phyloP scores from a whole-genome alignment of 2,329 filamentous ascomycete genomes.

The Cladorrhinum sp. region DNA sequence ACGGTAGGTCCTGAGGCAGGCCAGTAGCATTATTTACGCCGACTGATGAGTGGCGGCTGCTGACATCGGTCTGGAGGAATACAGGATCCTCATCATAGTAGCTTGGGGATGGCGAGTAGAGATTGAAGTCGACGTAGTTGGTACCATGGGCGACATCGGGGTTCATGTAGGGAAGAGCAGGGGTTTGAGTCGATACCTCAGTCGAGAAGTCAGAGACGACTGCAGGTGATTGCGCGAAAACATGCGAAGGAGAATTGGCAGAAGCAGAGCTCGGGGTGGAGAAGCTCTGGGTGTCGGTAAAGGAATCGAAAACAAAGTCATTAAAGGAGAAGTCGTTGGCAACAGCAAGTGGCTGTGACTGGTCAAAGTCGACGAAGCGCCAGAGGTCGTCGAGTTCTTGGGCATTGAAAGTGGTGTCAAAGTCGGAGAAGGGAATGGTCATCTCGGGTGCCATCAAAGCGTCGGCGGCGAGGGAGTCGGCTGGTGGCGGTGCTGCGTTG shows the following conservation, averaged over 20 bases:
- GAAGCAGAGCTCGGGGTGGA: slow-evolving; percentile 39
- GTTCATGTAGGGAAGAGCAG: slow-evolving; percentile 42
- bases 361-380: slow-evolving; percentile 44
- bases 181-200: slow-evolving; percentile 19
- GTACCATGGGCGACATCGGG: slow-evolving; percentile 34
- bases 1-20: neutral
- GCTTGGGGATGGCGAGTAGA: slow-evolving; percentile 50
- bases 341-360: slow-evolving; percentile 30
- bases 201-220: slow-evolving; percentile 15
- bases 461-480: slow-evolving; percentile 21
- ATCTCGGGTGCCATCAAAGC: slow-evolving; percentile 19
- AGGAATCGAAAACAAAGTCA: slow-evolving; percentile 48
- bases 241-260: slow-evolving; percentile 35
- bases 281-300: slow-evolving; percentile 42
- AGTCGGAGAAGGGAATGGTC: slow-evolving; percentile 16
- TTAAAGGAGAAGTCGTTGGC: slow-evolving; percentile 28
- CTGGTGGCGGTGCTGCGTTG: slow-evolving; percentile 18
- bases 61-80: slow-evolving; percentile 23
- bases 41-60: slow-evolving; percentile 11
- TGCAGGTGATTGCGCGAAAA: slow-evolving; percentile 27
- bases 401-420: slow-evolving; percentile 14
- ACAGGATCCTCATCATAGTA: slow-evolving; percentile 45
- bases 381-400: slow-evolving; percentile 26
- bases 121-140: slow-evolving; percentile 54
- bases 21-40: neutral